Evolutionary conservation across 139 green algal species (phyloP), one percentile per base, ranked within the genome.

Genomic region (Closterium sp.): DNA sequence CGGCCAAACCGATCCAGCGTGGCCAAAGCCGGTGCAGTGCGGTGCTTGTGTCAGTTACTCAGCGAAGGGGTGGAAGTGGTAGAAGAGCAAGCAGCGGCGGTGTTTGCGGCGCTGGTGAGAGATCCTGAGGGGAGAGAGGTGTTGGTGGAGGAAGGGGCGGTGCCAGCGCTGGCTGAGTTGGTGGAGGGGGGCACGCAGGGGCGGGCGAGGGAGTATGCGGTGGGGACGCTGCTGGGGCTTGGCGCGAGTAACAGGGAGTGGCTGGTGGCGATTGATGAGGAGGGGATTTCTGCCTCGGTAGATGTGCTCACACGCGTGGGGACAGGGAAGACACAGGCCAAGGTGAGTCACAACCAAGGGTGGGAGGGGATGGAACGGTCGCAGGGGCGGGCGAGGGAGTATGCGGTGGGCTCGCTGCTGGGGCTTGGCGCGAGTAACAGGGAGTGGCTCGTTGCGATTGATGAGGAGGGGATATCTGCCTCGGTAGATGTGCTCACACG

Each of bases 71-170:
- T 84, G 88, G 45, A 86, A 9, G 24, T 29, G 21, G 42, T 90
- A 30, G 88, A 86, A 10, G 88, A 90, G 42, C 42, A 90, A 27
- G 29, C 88, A 30, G 38, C 45, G 22, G 88, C 85, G 28, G 28
- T 87, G 28, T 87, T 87, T 87, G 85, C 88, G 88, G 88, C 45
- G 17, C 28, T 90, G 1, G 88, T 90, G 27, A 70, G 42, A 3
- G 88, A 73, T 21, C 88, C 88, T 6, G 88, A 90, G n/a, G 88
- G 88, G 38, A 70, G 88, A 27, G 28, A 90, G 24, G 88, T 31
- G 38, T 7, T 90, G 45, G 28, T 31, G 38, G 42, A 70, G 22
- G 88, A 73, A 31, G 88, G 42, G 28, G 88, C 88, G 88, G 29
- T 90, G n/a, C 88, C 88, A 3, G 29, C 45, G 1, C 21, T 90